Base-by-base conservation (phyloP, 148 eudicot genomes). In the Silene latifolia region DNA sequence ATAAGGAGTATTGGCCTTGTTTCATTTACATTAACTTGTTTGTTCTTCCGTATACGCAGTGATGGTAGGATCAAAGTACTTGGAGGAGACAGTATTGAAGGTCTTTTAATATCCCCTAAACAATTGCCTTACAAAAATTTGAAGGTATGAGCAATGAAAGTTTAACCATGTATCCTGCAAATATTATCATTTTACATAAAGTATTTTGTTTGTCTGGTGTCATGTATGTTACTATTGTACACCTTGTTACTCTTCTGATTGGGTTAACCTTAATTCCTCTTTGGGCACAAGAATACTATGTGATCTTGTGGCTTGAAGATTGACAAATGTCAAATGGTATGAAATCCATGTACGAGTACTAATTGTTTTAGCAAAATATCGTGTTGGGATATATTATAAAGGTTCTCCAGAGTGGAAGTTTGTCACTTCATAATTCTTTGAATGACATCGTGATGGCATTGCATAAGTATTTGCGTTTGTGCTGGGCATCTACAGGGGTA, bases 41-140 rank as follows among this genome's bases (percentile, higher is more conserved):
- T 69, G 77, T 73, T 77, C 8, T 29, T 60, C 62, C 1, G 11
- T 67, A 56, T 63, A 39, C 78, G 72, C 85, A 90, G 95, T 82
- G 91, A 90, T 81, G 95, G 95, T 56, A 88, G 88, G 85, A 90
- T 90, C 74, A 90, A 90, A 82, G 83, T 90, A 57, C 80, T 90
- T 65, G 91, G 95, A 64, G 91, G 91, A 74, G 82, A 85, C 80
- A 83, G 80, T 72, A 82, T 88, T 56, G 95, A 90, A 82, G 90
- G 82, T 47, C 90, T 90, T 78, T 79, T 90, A 51, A 82, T 81
- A 73, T 90, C 95, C 15, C 85, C 86, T 27, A 82, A 83, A 76
- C 85, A 86, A 54, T 65, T 80, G 73, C 91, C 95, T 75, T 85
- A 79, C 87, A 90, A 90, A 73, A 84, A 82, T 80, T 77, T 90